These are phyloP conservation scores for Hysterangium stoloniferum DNA, from an alignment of 768 basidiomycete species.

Conservation along the genomic window DNA sequence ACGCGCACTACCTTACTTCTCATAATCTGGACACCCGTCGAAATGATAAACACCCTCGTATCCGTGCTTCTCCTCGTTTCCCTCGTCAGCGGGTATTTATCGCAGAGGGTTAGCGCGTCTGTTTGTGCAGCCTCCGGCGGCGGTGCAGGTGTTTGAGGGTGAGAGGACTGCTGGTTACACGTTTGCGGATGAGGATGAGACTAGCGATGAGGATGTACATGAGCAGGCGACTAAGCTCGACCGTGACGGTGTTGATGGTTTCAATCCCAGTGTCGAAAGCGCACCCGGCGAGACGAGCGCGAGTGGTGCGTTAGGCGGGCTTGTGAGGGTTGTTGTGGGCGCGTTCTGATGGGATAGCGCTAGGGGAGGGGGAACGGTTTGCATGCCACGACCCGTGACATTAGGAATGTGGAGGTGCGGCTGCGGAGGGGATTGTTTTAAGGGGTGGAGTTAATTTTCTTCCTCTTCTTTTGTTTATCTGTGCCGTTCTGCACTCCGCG, in stretches of 20 bases:
- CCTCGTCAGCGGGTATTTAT: constrained; percentile 34
- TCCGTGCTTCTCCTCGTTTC: not conserved
- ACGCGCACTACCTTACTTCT: constrained; percentile 7
- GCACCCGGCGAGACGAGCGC: constrained; percentile 32
- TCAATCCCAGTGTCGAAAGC: no score
- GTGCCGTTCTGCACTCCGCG: not conserved
- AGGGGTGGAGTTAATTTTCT: constrained; percentile 23
- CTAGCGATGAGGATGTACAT: no score
- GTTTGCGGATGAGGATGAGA: no score
- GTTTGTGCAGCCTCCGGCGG: not conserved
- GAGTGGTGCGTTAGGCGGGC: constrained; percentile 28
- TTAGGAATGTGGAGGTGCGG: constrained; percentile 40
- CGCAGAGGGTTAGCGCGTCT: not conserved
- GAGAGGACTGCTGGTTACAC: no score
- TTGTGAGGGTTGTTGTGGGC: constrained; percentile 24
- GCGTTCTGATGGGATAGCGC: not conserved
- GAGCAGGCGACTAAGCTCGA: no score
- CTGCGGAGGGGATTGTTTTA: constrained; percentile 42
- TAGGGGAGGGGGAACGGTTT: constrained; percentile 23
- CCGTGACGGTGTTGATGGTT: no score
- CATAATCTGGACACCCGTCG: not conserved
- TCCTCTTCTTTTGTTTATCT: no score
- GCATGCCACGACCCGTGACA: constrained; percentile 30
- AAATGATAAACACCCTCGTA: not conserved
- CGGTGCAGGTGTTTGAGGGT: not conserved